A percentile compares a stretch with the other conserved stretches of the same genome.
Conservation (phyloP, 2,329 filamentous ascomycete species). For the Scolecobasidium constrictum region DNA sequence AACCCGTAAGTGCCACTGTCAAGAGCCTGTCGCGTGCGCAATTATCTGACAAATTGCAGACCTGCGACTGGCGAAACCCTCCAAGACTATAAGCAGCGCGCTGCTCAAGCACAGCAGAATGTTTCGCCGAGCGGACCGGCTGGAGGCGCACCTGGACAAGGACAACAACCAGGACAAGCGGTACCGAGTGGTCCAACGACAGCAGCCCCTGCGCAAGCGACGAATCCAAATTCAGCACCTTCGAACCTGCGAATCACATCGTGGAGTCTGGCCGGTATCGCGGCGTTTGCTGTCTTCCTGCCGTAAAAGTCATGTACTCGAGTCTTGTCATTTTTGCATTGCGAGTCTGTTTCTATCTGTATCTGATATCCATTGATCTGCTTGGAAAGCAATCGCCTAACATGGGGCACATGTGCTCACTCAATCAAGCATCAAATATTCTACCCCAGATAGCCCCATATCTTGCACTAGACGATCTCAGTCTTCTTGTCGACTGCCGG, state of each 20-base stretch:
- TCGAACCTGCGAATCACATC: neutral
- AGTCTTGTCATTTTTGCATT: too few relatives aligned
- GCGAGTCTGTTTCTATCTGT: too few relatives aligned
- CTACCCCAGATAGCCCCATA: too few relatives aligned
- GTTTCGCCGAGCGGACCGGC: neutral
- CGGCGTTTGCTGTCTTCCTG: neutral
- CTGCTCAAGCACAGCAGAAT: constrained; percentile 2
- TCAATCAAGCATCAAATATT: too few relatives aligned
- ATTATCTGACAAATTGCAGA: too few relatives aligned
- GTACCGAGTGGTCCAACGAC: too few relatives aligned
- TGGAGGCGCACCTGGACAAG: neutral
- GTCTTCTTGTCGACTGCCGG: neutral
- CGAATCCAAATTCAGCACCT: neutral
- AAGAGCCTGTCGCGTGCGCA: too few relatives aligned
- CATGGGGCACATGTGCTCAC: too few relatives aligned
- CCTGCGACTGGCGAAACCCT: constrained; percentile 8
- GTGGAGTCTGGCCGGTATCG: neutral
- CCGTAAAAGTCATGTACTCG: too few relatives aligned
- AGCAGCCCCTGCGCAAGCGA: neutral
- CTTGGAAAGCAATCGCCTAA: too few relatives aligned
- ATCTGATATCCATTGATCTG: too few relatives aligned
- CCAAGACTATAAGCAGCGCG: neutral
- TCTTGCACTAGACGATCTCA: constrained; percentile 1
- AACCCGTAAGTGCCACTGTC: constrained; percentile 63
- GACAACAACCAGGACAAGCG: too few relatives aligned